Percentiles rank a stretch among this genome's conserved stretches.
Conservation (phyloP, 345 rosid genomes). For the Salix brachista region DNA sequence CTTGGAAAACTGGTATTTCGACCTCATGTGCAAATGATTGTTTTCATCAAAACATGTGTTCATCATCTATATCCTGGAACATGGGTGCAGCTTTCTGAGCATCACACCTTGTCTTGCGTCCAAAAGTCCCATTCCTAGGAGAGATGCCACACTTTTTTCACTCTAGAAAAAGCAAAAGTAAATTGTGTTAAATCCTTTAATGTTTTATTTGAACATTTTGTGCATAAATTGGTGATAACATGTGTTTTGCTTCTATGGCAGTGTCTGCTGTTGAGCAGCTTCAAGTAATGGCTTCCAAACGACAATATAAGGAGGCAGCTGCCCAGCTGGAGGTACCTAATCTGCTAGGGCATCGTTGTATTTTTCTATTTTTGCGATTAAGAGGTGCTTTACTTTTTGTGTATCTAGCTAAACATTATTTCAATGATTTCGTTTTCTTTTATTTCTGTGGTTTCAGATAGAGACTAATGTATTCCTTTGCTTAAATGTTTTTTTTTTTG, state of each 20-base stretch:
- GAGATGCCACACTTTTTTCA: too few species aligned
- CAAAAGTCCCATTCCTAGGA: too few species aligned
- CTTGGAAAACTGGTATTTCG: too few species aligned
- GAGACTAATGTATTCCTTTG: background rate
- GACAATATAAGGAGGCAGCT: constrained; percentile 95
- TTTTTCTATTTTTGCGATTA: constrained; percentile 1
- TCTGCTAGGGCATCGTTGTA: background rate
- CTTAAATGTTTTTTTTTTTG: background rate
- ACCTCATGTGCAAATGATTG: too few species aligned
- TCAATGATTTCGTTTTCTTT: background rate
- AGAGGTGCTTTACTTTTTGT: background rate
- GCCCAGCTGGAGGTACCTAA: constrained; percentile 90
- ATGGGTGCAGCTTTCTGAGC: too few species aligned
- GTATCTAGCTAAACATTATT: background rate
- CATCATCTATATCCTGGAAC: too few species aligned
- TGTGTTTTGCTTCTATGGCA: constrained; percentile 34
- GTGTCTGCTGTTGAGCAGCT: constrained; percentile 99
- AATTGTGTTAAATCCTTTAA: background rate
- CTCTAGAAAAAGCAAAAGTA: too few species aligned
- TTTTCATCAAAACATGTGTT: too few species aligned
- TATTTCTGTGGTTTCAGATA: background rate
- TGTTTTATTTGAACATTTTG: background rate
- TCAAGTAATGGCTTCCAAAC: constrained; percentile 96
- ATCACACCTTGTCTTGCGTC: too few species aligned
- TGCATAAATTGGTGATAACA: constrained; percentile 11